Conservation (phyloP, 169 alveolate species). For the Eimeria maxima region DNA sequence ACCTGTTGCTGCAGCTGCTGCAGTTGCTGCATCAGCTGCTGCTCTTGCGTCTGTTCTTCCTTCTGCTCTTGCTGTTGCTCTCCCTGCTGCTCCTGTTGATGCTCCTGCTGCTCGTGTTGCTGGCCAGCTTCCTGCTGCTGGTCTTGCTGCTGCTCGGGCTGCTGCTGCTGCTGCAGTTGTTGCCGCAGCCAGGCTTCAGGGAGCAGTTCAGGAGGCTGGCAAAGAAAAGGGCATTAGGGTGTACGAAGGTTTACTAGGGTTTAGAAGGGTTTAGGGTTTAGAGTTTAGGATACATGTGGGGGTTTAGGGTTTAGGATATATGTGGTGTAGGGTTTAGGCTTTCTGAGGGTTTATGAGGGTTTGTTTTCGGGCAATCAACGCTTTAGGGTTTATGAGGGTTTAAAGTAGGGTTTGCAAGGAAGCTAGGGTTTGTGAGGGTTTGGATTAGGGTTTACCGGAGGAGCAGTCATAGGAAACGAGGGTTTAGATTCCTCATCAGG, state of each 20-base stretch:
- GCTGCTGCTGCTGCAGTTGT: slow-evolving; percentile 8
- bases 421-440: slow-evolving; percentile 3
- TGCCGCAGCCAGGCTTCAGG: slow-evolving; percentile 23
- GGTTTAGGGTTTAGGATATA: neutral
- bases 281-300: neutral
- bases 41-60: neutral
- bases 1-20: neutral
- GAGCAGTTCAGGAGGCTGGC: slow-evolving; percentile 7
- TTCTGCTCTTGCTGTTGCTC: neutral
- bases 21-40: slow-evolving; percentile 3
- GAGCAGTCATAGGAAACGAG: neutral
- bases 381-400: neutral
- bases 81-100: neutral
- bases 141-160: neutral
- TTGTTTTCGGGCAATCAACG: neutral
- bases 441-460: slow-evolving; percentile 7
- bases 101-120: neutral
- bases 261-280: neutral
- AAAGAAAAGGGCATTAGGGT: neutral
- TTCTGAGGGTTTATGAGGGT: neutral
- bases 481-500: neutral
- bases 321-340: neutral
- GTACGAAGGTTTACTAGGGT: no score
- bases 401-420: neutral
- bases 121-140: neutral